Conservation (phyloP, 768 basidiomycete species). For the Tricholoma sp. region DNA sequence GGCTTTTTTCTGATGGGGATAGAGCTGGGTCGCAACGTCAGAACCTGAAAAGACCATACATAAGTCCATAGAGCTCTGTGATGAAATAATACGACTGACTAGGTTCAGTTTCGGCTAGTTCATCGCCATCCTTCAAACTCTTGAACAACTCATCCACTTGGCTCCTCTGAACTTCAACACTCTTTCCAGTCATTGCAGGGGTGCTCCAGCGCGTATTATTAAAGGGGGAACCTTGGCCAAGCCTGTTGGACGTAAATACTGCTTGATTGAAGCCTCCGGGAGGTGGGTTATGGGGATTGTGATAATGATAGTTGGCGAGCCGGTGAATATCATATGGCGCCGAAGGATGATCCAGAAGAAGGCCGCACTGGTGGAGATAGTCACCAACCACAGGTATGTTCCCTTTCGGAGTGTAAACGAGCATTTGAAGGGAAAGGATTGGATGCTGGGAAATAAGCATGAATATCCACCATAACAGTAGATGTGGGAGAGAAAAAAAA, state of each 20-base stretch:
- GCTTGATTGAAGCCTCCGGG: constrained; percentile 54
- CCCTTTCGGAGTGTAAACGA: constrained; percentile 92
- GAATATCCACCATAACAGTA: constrained; percentile 8
- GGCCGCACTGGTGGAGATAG: constrained; percentile 59
- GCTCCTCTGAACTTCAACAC: constrained; percentile 84
- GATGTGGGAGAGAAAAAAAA: constrained; percentile 11
- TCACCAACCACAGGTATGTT: constrained; percentile 82
- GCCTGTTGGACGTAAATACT: constrained; percentile 34
- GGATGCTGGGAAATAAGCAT: constrained; percentile 51
- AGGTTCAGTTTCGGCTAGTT: constrained; percentile 80
- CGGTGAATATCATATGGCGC: constrained; percentile 59
- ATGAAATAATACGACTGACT: constrained; percentile 39
- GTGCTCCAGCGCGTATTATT: constrained; percentile 52
- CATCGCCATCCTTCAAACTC: constrained; percentile 81
- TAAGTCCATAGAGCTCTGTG: not conserved
- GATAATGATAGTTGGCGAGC: constrained; percentile 62
- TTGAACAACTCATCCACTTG: constrained; percentile 95
- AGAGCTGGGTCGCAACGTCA: constrained; percentile 80
- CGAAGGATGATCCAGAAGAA: constrained; percentile 79
- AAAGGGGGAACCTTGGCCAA: constrained; percentile 30
- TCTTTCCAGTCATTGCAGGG: constrained; percentile 58
- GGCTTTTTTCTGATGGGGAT: constrained; percentile 98
- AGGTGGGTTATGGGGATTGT: constrained; percentile 86
- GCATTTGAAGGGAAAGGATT: constrained; percentile 76
- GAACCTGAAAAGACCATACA: constrained; percentile 31